Percentiles rank a stretch among this genome's conserved stretches.
Conservation (phyloP, 2,329 filamentous ascomycete species). For the Hyphodiscus sp. region DNA sequence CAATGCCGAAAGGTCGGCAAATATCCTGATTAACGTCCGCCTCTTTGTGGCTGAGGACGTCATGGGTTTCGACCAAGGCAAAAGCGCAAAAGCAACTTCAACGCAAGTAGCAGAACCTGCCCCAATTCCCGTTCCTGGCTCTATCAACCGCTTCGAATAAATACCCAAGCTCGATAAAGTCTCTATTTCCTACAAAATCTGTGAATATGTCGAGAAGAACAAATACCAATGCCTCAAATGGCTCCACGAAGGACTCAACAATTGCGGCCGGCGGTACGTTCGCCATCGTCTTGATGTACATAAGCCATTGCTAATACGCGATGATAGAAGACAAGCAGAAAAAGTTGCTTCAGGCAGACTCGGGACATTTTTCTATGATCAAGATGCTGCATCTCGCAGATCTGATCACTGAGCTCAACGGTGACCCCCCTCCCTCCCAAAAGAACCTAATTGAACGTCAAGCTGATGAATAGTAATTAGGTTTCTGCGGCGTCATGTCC, state of each 20-base stretch:
- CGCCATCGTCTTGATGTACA: neutral
- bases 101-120: neutral
- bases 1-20: no score
- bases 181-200: neutral
- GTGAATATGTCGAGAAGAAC: conserved; percentile 58
- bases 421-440: conserved; percentile 35
- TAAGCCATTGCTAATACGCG: conserved; percentile 10
- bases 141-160: neutral
- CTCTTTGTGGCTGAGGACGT: neutral
- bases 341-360: conserved; percentile 60
- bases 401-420: conserved; percentile 76
- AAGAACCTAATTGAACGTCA: neutral
- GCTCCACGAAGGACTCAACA: conserved; percentile 38
- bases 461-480: conserved; percentile 32
- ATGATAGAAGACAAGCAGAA: conserved; percentile 70
- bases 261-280: conserved; percentile 38
- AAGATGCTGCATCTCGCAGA: conserved; percentile 72
- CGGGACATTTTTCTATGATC: conserved; percentile 66
- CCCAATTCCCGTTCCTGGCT: neutral
- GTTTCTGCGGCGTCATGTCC: conserved; percentile 88
- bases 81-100: neutral
- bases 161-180: neutral
- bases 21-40: no score
- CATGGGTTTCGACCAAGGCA: neutral
- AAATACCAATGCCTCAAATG: conserved; percentile 42